A percentile compares a stretch with the other conserved stretches of the same genome.
Evolutionary conservation across 495 filamentous ascomycete species (phyloP).

Genomic region (Pyrenopolyporus hunteri): DNA sequence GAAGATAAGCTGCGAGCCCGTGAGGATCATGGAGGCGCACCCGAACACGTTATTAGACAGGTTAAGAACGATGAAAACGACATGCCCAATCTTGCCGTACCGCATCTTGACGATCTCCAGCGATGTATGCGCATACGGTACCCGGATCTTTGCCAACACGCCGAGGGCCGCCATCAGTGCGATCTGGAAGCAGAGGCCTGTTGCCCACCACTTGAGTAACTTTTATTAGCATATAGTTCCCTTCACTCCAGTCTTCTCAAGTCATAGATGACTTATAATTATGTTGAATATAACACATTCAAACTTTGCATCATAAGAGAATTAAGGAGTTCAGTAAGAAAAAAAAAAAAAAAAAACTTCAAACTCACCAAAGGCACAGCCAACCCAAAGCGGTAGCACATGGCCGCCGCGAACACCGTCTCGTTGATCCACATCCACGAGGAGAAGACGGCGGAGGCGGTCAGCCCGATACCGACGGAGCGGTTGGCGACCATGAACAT

Average conservation of each 20-base stretch:
- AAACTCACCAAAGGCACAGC: slow-evolving; percentile 68
- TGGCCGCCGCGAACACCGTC: slow-evolving; percentile 69
- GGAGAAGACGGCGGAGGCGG: slow-evolving; percentile 80
- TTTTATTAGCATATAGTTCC: slow-evolving; percentile 10
- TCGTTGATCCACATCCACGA: slow-evolving; percentile 84
- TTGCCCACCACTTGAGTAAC: slow-evolving; percentile 64
- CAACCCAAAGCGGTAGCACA: slow-evolving; percentile 82
- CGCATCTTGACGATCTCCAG: slow-evolving; percentile 61
- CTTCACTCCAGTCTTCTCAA: too few relatives aligned
- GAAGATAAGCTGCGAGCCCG: slow-evolving; percentile 77
- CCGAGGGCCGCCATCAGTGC: slow-evolving; percentile 82
- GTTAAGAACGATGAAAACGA: slow-evolving; percentile 73
- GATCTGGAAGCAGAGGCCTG: slow-evolving; percentile 65
- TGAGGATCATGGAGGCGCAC: slow-evolving; percentile 81
- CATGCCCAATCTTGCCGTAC: slow-evolving; percentile 58
- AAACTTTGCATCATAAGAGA: too few relatives aligned
- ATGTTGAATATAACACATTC: too few relatives aligned
- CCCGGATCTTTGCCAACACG: slow-evolving; percentile 78
- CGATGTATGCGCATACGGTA: slow-evolving; percentile 77
- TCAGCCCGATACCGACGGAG: slow-evolving; percentile 82
- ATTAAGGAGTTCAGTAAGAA: not conserved
- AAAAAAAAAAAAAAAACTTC: not conserved
- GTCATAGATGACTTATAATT: too few relatives aligned
- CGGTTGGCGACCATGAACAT: slow-evolving; percentile 87
- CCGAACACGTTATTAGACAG: slow-evolving; percentile 74